Evolutionary conservation across 169 alveolate genomes (phyloP).

Genomic region (Eimeria praecox): DNA sequence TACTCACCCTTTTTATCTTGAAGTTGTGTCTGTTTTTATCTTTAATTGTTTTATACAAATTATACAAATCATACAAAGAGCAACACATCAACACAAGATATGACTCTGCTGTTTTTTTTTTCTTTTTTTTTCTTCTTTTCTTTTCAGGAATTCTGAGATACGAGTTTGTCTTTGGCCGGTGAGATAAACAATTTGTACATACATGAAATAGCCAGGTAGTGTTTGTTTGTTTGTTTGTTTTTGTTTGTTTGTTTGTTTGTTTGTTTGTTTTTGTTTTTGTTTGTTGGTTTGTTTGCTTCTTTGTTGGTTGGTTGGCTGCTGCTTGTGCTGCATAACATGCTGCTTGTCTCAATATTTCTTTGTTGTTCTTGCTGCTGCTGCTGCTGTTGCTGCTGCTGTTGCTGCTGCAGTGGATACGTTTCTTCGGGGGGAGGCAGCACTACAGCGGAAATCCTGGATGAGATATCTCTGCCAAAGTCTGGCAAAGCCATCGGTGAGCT

Average conservation of each 20-base stretch:
- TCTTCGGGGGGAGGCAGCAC: conserved; percentile 55
- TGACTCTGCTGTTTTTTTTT: neutral
- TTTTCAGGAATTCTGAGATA: conserved; percentile 35
- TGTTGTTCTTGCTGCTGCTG: neutral
- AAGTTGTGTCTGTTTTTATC: no score
- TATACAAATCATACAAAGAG: no score
- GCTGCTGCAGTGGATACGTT: conserved; percentile 42
- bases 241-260: no score
- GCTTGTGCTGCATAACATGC: no score
- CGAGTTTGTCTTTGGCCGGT: conserved; percentile 61
- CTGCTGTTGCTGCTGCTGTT: neutral
- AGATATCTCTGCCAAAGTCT: neutral
- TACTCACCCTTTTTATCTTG: no score
- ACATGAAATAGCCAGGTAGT: no score
- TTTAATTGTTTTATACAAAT: no score
- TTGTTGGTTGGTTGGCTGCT: no score
- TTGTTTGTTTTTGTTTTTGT: no score
- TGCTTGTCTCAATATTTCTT: neutral
- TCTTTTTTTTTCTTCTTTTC: neutral
- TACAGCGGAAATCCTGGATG: conserved; percentile 7
- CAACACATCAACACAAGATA: no score
- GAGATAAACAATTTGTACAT: neutral
- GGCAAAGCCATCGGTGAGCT: conserved; percentile 40
- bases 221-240: no score
- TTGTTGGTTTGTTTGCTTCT: no score